phyloP scores from a whole-genome alignment of 805 yeast genomes.

The Candida incommunis region DNA sequence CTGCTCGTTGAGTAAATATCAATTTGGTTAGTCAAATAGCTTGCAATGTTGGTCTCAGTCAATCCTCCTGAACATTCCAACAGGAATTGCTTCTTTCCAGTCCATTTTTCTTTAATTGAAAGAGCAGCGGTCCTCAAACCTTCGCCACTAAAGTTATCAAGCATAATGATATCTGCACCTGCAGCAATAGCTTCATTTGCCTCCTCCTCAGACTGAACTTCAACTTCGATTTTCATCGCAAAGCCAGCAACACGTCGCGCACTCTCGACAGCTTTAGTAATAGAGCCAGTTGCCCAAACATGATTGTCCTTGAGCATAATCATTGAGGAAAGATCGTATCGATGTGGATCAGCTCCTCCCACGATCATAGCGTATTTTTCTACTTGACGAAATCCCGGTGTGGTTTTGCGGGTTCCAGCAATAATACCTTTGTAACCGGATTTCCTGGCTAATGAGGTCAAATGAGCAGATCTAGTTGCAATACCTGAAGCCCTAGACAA shows the following conservation, averaged over 20 bases:
- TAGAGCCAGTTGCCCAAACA: slow-evolving; percentile 84
- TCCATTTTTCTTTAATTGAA: slow-evolving; percentile 44
- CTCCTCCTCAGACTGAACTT: slow-evolving; percentile 70
- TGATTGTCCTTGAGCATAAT: slow-evolving; percentile 95
- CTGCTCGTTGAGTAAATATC: slow-evolving; percentile 86
- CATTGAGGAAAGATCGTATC: slow-evolving; percentile 86
- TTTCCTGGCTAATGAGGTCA: slow-evolving; percentile 46
- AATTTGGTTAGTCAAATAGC: slow-evolving; percentile 60
- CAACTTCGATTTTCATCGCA: slow-evolving; percentile 83
- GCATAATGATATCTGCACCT: slow-evolving; percentile 92
- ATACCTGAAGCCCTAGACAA: slow-evolving; percentile 77
- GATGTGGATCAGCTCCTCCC: slow-evolving; percentile 87
- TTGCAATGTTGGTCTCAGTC: slow-evolving; percentile 47
- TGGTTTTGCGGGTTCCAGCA: slow-evolving; percentile 96
- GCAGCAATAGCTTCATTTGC: slow-evolving; percentile 89
- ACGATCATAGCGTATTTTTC: slow-evolving; percentile 92
- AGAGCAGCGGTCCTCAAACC: slow-evolving; percentile 52
- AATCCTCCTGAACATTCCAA: slow-evolving; percentile 91
- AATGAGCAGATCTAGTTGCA: slow-evolving; percentile 56
- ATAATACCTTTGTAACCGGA: slow-evolving; percentile 68
- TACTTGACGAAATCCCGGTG: slow-evolving; percentile 80
- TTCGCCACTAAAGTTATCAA: slow-evolving; percentile 69
- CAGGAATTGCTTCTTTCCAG: slow-evolving; percentile 34
- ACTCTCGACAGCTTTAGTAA: slow-evolving; percentile 61
- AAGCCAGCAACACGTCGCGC: slow-evolving; percentile 82